Evolutionary conservation across 2,329 filamentous ascomycete species (phyloP).

Genomic region (Aureobasidium leucospermi): DNA sequence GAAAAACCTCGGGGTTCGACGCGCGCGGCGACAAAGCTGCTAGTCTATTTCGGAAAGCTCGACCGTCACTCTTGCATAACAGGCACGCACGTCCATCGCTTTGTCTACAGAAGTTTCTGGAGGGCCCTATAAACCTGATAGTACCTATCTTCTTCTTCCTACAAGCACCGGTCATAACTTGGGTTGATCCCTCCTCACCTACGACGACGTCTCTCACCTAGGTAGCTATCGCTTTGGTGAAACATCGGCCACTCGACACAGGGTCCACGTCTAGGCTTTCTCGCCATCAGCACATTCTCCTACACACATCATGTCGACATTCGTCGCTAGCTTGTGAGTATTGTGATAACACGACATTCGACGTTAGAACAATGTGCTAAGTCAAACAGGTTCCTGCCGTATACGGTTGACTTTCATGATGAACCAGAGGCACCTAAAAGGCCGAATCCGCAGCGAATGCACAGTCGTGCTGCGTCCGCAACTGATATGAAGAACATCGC

Average conservation of each 20-base stretch:
- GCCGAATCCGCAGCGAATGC: background rate
- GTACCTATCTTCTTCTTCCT: background rate
- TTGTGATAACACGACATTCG: background rate
- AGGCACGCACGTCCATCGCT: constrained; percentile 7
- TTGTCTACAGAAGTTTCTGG: constrained; percentile 13
- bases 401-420: constrained; percentile 78
- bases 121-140: constrained; percentile 6
- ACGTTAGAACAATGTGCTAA: background rate
- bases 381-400: constrained; percentile 70
- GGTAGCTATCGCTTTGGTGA: background rate
- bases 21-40: background rate
- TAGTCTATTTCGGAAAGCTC: constrained; percentile 9
- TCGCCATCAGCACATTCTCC: background rate
- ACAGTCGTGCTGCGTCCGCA: constrained; percentile 3
- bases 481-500: background rate
- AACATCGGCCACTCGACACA: background rate
- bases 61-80: constrained; percentile 13
- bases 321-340: constrained; percentile 25
- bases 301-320: constrained; percentile 14
- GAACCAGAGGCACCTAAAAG: constrained; percentile 33
- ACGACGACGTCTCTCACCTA: background rate
- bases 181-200: background rate
- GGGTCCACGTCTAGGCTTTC: background rate
- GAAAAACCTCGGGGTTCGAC: background rate
- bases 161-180: background rate